Base-by-base conservation (phyloP, 768 basidiomycete species). In the Lyophyllum semitale region DNA sequence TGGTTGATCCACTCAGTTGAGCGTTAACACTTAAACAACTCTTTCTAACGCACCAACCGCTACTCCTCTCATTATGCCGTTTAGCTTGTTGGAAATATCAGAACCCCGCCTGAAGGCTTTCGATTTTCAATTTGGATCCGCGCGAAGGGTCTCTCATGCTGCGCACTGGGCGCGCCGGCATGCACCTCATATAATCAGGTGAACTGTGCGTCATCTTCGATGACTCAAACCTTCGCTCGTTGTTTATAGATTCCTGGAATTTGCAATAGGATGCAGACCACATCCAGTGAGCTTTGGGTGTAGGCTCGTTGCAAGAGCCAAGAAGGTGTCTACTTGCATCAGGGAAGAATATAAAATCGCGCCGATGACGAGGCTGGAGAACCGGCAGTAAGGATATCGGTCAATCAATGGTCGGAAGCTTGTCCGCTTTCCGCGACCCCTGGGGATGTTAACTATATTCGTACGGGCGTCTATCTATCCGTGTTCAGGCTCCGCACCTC, bases 61-160 rank as follows among this genome's bases (percentile, higher is more conserved):
- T 15, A 12, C 8, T 35, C 54, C 1, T 51, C 26, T 8, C 53
- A 54, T 12, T 30, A 51, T 2, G 50, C 45, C 23, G 76, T 75
- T 57, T 50, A 51, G 11, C 76, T 75, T 0, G 76, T 57, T 77
- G 8, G 63, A 69, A n/a, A 67, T 68, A 1, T 53, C 52, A 2
- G 53, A 67, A 45, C 64, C 68, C 5, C 66, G 69, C 2, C 33
- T 72, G 18, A 54, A 65, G 52, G 56, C 65, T 12, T 70, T 71
- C 44, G 68, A 68, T 30, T 63, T 74, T 37, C 68, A 72, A 4
- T 79, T 75, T 59, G 73, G 77, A 26, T 78, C 75, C 48, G 77
- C 77, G 32, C 59, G 76, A 44, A 63, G 75, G 23, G 70, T 74
- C 13, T 77, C n/a, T n/a, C n/a, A n/a, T n/a, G n/a, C n/a, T n/a